Conservation (phyloP, 257 asterid species). For the Solanum infundibuliforme region DNA sequence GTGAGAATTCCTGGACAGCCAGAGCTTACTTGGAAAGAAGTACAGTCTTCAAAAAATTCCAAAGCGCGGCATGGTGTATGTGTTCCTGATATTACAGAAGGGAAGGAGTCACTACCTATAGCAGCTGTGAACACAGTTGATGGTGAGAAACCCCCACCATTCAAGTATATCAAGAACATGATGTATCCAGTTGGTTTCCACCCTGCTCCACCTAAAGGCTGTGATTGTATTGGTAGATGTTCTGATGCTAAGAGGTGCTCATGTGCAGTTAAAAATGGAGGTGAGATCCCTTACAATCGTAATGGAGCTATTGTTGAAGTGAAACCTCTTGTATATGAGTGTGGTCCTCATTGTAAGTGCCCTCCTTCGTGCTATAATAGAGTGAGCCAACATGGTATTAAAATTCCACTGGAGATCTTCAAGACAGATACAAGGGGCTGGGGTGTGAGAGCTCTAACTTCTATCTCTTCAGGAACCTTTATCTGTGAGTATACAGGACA, state of each 20-base stretch:
- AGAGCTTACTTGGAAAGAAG: slow-evolving; percentile 67
- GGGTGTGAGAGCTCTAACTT: slow-evolving; percentile 74
- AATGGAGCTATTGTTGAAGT: slow-evolving; percentile 72
- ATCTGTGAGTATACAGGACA: slow-evolving; percentile 87
- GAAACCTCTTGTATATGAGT: slow-evolving; percentile 59
- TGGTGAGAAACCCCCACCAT: slow-evolving; percentile 43
- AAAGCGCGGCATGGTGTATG: slow-evolving; percentile 46
- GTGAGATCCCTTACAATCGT: slow-evolving; percentile 66
- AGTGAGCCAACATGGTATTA: slow-evolving; percentile 62
- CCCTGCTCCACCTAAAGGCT: slow-evolving; percentile 39
- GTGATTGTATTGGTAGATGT: slow-evolving; percentile 66
- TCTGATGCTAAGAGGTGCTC: slow-evolving; percentile 37
- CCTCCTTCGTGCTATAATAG: slow-evolving; percentile 85
- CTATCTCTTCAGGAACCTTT: slow-evolving; percentile 78
- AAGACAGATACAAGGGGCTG: slow-evolving; percentile 79
- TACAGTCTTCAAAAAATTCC: slow-evolving; percentile 33
- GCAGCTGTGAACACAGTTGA: slow-evolving; percentile 51
- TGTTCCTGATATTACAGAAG: slow-evolving; percentile 51
- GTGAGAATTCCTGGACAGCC: slow-evolving; percentile 69
- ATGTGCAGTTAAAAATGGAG: slow-evolving; percentile 58
- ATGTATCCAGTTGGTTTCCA: slow-evolving; percentile 47
- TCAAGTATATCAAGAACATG: slow-evolving; percentile 47
- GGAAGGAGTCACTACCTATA: slow-evolving; percentile 44
- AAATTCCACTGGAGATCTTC: slow-evolving; percentile 60
- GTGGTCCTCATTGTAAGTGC: slow-evolving; percentile 83